Conservation (phyloP, 805 yeast genomes). For the Phaffomyces antillensis region DNA sequence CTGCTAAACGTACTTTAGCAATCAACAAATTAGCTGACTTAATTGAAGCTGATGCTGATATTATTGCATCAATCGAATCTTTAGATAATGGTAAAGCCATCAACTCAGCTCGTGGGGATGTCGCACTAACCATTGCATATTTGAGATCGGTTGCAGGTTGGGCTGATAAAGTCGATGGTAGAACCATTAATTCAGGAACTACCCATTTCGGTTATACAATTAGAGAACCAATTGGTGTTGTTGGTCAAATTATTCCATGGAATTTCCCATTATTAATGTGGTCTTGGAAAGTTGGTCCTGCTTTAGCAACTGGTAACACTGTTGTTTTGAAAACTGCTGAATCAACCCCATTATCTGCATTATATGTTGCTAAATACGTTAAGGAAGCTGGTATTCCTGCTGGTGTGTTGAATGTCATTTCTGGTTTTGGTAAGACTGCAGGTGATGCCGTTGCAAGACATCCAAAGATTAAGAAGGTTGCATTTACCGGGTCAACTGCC, state of each 20-base stretch:
- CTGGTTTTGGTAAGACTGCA: conserved; percentile 13
- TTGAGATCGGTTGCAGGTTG: conserved; percentile 12
- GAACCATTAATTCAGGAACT: conserved; percentile 9
- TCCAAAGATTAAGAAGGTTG: conserved; percentile 9
- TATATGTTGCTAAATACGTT: conserved; percentile 8
- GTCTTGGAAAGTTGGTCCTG: conserved; percentile 13
- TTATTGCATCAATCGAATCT: conserved; percentile 8
- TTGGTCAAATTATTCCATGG: conserved; percentile 13
- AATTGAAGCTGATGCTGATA: conserved; percentile 8
- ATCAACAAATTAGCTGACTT: conserved; percentile 10
- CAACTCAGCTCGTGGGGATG: conserved; percentile 12
- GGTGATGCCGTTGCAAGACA: conserved; percentile 14
- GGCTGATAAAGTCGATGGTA: conserved; percentile 13
- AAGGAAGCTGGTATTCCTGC: conserved; percentile 13
- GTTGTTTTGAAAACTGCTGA: conserved; percentile 10
- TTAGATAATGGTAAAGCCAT: conserved; percentile 11
- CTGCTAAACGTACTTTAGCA: conserved; percentile 9
- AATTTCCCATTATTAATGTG: conserved; percentile 12
- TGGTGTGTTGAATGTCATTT: conserved; percentile 9
- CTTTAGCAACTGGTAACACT: conserved; percentile 11
- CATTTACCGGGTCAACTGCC: conserved; percentile 12
- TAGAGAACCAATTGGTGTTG: conserved; percentile 13
- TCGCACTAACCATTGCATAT: conserved; percentile 7
- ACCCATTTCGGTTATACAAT: conserved; percentile 8
- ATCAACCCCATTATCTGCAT: conserved; percentile 11